phyloP scores from a whole-genome alignment of 257 asterid species.

The Ballota nigra region DNA sequence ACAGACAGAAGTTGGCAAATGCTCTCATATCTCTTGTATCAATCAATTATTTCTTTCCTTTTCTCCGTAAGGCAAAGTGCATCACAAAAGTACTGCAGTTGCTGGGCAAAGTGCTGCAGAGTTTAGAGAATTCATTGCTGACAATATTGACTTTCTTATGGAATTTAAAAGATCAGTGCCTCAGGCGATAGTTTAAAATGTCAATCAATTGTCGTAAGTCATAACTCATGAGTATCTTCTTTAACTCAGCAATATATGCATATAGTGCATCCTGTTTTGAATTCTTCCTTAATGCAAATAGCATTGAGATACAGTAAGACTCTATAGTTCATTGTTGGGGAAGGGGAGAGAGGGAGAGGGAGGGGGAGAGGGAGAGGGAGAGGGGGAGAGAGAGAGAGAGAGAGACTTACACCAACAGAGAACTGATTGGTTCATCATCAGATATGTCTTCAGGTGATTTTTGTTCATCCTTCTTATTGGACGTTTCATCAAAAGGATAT shows the following conservation, averaged over 20 bases:
- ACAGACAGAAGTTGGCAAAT: neutral
- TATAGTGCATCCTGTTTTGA: neutral
- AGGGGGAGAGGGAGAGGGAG: conserved; percentile 24
- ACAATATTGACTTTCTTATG: neutral
- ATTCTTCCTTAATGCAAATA: neutral
- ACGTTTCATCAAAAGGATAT: conserved; percentile 29
- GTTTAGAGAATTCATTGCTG: neutral
- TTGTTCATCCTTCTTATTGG: conserved; percentile 35
- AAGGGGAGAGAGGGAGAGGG: conserved; percentile 20
- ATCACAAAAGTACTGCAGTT: neutral
- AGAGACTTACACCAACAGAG: conserved; percentile 44
- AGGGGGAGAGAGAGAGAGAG: conserved; percentile 23
- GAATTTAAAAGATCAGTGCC: neutral
- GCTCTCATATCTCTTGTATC: conserved; percentile 1
- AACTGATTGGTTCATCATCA: conserved; percentile 60
- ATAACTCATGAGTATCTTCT: neutral
- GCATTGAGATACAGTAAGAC: neutral
- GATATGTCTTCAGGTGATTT: conserved; percentile 37
- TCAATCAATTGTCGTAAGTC: neutral
- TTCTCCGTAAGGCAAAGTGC: neutral
- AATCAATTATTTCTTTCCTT: conserved; percentile 11
- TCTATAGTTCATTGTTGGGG: neutral
- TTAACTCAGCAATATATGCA: neutral
- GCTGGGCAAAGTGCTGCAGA: neutral
- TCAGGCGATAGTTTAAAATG: conserved; percentile 12